A percentile compares a stretch with the other conserved stretches of the same genome.
Evolutionary conservation across 257 asterid genomes (phyloP).

Genomic region (Fraxinus anomala): DNA sequence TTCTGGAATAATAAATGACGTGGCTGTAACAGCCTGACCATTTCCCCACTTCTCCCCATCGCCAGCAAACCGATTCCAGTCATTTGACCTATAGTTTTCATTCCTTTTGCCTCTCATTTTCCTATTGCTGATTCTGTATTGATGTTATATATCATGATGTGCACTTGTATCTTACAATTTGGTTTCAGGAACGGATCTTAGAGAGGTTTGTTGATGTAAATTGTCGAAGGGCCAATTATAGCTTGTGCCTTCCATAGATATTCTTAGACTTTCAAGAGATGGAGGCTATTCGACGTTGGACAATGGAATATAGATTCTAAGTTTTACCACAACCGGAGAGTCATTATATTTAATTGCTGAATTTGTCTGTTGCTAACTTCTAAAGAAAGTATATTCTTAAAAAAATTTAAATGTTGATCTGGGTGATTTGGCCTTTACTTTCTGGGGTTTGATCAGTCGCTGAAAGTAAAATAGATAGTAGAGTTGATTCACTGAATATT

Average conservation of each 20-base stretch:
- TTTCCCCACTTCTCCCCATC: not conserved
- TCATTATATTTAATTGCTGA: constrained; percentile 6
- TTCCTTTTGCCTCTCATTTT: not conserved
- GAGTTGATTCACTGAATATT: constrained; percentile 24
- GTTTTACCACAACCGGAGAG: too few species aligned
- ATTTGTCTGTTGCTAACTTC: constrained; percentile 2
- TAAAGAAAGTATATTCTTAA: too few species aligned
- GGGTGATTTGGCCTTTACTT: constrained; percentile 19
- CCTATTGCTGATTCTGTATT: not conserved
- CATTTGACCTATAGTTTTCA: constrained; percentile 2
- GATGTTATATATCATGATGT: not conserved
- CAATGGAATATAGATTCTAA: constrained; percentile 1
- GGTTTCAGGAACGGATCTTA: constrained; percentile 31
- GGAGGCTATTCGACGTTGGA: not conserved
- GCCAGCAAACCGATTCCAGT: constrained; percentile 47
- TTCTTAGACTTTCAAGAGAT: constrained; percentile 2
- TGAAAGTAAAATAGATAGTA: constrained; percentile 24
- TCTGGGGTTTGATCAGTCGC: not conserved
- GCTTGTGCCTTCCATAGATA: not conserved
- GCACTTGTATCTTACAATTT: not conserved
- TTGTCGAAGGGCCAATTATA: constrained; percentile 13
- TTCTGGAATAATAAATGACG: too few species aligned
- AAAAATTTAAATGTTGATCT: not conserved
- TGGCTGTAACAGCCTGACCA: constrained; percentile 35
- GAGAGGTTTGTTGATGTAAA: not conserved